These are phyloP conservation scores for Cardamine chenopodiifolia DNA, from an alignment of 345 rosid genomes.

Conservation along the genomic window DNA sequence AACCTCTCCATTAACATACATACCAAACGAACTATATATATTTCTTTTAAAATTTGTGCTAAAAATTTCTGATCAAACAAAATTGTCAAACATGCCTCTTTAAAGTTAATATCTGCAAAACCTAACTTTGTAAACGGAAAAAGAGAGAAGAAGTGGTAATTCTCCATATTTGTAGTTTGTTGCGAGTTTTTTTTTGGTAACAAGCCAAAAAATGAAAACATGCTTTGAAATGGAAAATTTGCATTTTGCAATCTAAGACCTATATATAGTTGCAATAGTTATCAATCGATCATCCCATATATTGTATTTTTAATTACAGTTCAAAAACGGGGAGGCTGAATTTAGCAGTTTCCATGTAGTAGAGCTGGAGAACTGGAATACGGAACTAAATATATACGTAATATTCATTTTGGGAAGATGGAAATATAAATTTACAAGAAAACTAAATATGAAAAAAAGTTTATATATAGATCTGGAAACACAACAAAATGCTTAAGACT, in stretches of 20 bases:
- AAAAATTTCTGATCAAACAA: too few species aligned
- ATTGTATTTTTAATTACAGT: neutral
- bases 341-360: neutral
- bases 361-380: neutral
- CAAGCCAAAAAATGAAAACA: neutral
- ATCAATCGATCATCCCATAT: neutral
- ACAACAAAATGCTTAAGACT: neutral
- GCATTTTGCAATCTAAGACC: too few species aligned
- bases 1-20: too few species aligned
- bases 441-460: neutral
- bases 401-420: neutral
- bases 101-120: too few species aligned
- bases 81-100: too few species aligned
- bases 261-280: too few species aligned
- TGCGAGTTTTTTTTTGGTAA: neutral
- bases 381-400: neutral
- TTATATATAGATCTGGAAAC: constrained; percentile 1
- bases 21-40: too few species aligned
- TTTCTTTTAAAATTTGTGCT: too few species aligned
- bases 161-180: too few species aligned
- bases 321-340: neutral
- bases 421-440: neutral
- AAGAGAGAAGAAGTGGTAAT: too few species aligned
- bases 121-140: too few species aligned
- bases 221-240: neutral